These are phyloP conservation scores for Echria macrotheca DNA, from an alignment of 495 filamentous ascomycete genomes.

Conservation along the genomic window DNA sequence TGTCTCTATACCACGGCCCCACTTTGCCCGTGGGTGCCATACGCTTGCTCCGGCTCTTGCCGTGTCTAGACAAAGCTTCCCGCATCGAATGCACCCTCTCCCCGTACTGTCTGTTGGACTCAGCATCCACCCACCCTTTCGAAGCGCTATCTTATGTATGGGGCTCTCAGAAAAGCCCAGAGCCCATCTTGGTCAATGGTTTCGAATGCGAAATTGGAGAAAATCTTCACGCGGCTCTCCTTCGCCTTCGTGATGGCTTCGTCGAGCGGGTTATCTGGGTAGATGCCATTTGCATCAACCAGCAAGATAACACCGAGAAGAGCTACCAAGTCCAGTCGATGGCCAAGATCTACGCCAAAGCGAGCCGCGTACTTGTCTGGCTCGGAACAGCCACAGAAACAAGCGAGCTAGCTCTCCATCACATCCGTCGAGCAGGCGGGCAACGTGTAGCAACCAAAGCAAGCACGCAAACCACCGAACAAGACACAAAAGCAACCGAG, in stretches of 20 bases:
- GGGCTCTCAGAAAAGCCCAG: not conserved
- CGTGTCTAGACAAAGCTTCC: not conserved
- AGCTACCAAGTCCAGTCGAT: constrained; percentile 20
- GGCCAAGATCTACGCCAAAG: constrained; percentile 32
- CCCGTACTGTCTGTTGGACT: not conserved
- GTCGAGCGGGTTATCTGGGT: not conserved
- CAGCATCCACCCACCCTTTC: not conserved
- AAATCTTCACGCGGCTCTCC: constrained; percentile 2
- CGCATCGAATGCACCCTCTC: constrained; percentile 1
- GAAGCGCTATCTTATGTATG: constrained; percentile 9
- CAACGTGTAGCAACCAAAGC: not conserved
- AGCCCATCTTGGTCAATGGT: not conserved
- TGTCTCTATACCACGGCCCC: not conserved
- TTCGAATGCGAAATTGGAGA: not conserved
- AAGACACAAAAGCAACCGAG: too few species aligned
- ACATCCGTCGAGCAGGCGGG: constrained; percentile 8
- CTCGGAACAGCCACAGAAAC: not conserved
- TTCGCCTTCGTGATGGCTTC: not conserved
- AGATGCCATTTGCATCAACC: constrained; percentile 12
- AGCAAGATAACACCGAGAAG: constrained; percentile 15
- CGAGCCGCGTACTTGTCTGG: constrained; percentile 20
- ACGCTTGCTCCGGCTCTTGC: constrained; percentile 6
- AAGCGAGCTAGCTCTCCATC: constrained; percentile 18
- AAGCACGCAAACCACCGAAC: not conserved
- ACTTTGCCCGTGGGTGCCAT: not conserved